Base-by-base conservation (phyloP, 2,329 filamentous ascomycete genomes). In the Beauveria caledonica region DNA sequence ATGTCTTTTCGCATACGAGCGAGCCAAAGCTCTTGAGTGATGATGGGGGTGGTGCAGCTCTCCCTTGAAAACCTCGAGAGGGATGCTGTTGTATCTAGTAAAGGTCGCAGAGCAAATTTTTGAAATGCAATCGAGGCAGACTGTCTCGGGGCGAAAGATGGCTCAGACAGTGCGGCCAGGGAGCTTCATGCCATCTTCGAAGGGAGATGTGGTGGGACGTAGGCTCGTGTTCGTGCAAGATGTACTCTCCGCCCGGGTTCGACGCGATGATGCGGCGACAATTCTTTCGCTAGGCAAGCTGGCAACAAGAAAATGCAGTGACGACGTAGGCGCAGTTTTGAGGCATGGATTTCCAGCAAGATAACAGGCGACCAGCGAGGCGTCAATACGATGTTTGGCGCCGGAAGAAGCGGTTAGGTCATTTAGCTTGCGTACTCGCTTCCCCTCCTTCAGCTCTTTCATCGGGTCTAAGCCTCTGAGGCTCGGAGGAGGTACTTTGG, bases 91-190 rank as follows among this genome's bases (percentile, higher is more conserved):
- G 3, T 51, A n/a, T n/a, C n/a, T n/a, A 10, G 8, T 27, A 13
- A 36, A 27, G 50, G 19, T 17, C 9, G 51, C 64, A 67, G 60
- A 58, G 66, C 64, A 66, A 61, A 62, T 19, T n/a, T 27, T n/a
- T n/a, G 6, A 33, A 5, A 9, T 3, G 17, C 29, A 17, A 27
- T 25, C 8, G 42, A 25, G 44, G 36, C 13, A 19, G 48, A 23
- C 23, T 29, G 51, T 51, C n/a, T 56, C 36, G 48, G 55, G 44
- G 50, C 44, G 39, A 46, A 51, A 25, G 25, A 19, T 49, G 29
- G 27, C 45, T 48, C 44, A 45, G 25, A n/a, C 45, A 40, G 45
- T 39, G 8, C 39, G 33, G 57, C 11, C 48, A 25, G 25, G 33
- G n/a, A 45, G 42, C 33, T 45, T 52, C 48, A 59, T 11, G 25